Conservation (phyloP, 768 basidiomycete species). For the Pleurotus ostreatus region DNA sequence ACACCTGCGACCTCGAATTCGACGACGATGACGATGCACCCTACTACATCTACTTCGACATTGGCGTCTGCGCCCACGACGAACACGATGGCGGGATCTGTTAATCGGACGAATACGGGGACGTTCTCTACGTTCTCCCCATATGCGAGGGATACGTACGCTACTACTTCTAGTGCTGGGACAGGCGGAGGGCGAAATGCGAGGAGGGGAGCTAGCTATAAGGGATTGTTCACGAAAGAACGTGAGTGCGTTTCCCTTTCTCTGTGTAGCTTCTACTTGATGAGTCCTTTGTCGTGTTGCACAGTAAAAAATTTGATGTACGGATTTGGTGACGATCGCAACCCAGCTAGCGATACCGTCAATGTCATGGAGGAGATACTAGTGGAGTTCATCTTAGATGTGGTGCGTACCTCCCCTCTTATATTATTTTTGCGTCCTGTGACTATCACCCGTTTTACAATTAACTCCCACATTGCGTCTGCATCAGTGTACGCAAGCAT, state of each 20-base stretch:
- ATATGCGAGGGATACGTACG: slow-evolving; percentile 43
- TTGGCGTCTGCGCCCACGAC: slow-evolving; percentile 19
- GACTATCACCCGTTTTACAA: too few relatives aligned
- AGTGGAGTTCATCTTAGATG: slow-evolving; percentile 85
- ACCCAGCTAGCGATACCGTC: slow-evolving; percentile 84
- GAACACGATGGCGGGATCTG: slow-evolving; percentile 11
- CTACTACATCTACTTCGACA: slow-evolving; percentile 21
- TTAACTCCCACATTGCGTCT: background rate
- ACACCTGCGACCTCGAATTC: slow-evolving; percentile 22
- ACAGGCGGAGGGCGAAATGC: slow-evolving; percentile 43
- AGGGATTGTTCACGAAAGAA: slow-evolving; percentile 79
- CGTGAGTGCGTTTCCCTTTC: slow-evolving; percentile 38
- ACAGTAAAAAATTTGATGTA: slow-evolving; percentile 86
- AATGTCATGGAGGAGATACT: slow-evolving; percentile 93
- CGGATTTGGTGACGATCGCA: slow-evolving; percentile 89
- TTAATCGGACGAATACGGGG: slow-evolving; percentile 40
- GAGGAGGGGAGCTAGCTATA: slow-evolving; percentile 60
- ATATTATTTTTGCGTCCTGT: background rate
- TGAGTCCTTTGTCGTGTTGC: slow-evolving; percentile 11
- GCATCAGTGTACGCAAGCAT: slow-evolving; percentile 59
- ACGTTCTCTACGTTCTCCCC: slow-evolving; percentile 58
- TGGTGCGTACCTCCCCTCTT: slow-evolving; percentile 51
- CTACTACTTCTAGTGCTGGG: slow-evolving; percentile 25
- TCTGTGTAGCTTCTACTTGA: background rate
- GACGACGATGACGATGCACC: slow-evolving; percentile 15